These are phyloP conservation scores for Pyrenopolyporus hunteri DNA, from an alignment of 495 filamentous ascomycete species.

Conservation along the genomic window DNA sequence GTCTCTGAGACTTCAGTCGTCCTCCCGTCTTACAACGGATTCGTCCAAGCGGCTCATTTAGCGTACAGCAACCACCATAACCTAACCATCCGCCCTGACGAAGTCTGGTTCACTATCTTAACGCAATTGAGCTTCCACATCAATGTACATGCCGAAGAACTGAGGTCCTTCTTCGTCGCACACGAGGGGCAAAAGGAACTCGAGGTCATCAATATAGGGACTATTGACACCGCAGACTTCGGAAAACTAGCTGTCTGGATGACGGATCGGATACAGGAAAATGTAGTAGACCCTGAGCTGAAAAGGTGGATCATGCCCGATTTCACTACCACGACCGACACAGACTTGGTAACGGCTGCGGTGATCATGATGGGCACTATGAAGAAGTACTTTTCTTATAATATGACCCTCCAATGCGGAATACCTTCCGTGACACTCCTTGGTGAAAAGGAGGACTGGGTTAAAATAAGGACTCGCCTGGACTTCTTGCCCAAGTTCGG, in stretches of 20 bases:
- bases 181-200: constrained; percentile 46
- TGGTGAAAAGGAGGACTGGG: constrained; percentile 52
- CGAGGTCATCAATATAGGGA: neutral
- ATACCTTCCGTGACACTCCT: constrained; percentile 58
- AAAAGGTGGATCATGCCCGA: constrained; percentile 36
- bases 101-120: constrained; percentile 50
- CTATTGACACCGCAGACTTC: neutral
- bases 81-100: constrained; percentile 48
- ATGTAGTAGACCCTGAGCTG: constrained; percentile 17
- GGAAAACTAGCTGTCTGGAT: neutral
- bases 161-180: constrained; percentile 44
- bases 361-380: constrained; percentile 22
- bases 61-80: constrained; percentile 36
- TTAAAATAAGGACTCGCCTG: constrained; percentile 40
- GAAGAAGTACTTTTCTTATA: constrained; percentile 9
- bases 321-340: constrained; percentile 37
- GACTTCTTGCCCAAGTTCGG: constrained; percentile 49
- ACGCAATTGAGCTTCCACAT: constrained; percentile 44
- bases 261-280: neutral
- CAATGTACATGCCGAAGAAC: constrained; percentile 45
- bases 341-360: constrained; percentile 22
- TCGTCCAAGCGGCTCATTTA: neutral
- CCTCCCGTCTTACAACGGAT: neutral
- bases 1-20: neutral
- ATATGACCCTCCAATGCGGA: constrained; percentile 42